Percentiles rank a stretch among this genome's conserved stretches.
Evolutionary conservation across 2,329 filamentous ascomycete genomes (phyloP).

Genomic region (Microdochium trichocladiopsis): DNA sequence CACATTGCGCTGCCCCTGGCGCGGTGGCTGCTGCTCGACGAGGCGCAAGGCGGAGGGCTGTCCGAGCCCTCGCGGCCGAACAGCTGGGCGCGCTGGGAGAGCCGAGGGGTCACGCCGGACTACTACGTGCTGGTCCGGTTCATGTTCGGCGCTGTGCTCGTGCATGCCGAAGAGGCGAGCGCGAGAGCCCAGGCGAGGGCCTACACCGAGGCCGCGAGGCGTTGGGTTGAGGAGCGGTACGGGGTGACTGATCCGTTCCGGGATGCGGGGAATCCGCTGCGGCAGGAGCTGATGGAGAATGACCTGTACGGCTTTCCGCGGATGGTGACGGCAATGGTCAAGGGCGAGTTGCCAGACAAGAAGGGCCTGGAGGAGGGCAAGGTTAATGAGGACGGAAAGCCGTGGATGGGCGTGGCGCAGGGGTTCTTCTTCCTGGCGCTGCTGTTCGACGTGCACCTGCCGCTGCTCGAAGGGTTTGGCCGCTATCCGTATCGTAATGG

Average conservation of each 20-base stretch:
- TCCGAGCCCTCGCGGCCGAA: constrained; percentile 8
- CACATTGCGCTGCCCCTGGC: constrained; percentile 10
- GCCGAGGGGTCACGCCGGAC: constrained; percentile 9
- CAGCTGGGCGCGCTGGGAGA: constrained; percentile 8
- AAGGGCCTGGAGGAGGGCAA: not conserved
- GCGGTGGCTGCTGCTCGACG: constrained; percentile 2
- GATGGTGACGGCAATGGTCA: constrained; percentile 3
- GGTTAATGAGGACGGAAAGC: constrained; percentile 6
- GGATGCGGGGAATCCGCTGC: not conserved
- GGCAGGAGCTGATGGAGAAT: constrained; percentile 2
- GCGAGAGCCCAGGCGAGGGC: constrained; percentile 3
- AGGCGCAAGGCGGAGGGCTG: constrained; percentile 1
- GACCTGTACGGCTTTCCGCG: constrained; percentile 14
- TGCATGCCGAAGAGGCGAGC: constrained; percentile 13
- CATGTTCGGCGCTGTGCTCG: constrained; percentile 14
- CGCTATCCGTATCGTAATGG: constrained; percentile 20
- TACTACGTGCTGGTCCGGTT: constrained; percentile 16
- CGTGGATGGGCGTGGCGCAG: constrained; percentile 8
- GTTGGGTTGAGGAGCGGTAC: constrained; percentile 10
- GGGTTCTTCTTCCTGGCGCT: constrained; percentile 14
- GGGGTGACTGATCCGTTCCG: constrained; percentile 11
- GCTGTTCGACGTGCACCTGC: constrained; percentile 18
- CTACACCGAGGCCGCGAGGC: constrained; percentile 13
- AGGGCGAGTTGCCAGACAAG: not conserved
- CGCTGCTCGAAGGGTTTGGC: constrained; percentile 16